Percentiles rank a stretch among this genome's conserved stretches.
These are phyloP conservation scores for Encephalitozoon cuniculi DNA, from an alignment of 371 early-diverging fungal species.

Conservation along the genomic window DNA sequence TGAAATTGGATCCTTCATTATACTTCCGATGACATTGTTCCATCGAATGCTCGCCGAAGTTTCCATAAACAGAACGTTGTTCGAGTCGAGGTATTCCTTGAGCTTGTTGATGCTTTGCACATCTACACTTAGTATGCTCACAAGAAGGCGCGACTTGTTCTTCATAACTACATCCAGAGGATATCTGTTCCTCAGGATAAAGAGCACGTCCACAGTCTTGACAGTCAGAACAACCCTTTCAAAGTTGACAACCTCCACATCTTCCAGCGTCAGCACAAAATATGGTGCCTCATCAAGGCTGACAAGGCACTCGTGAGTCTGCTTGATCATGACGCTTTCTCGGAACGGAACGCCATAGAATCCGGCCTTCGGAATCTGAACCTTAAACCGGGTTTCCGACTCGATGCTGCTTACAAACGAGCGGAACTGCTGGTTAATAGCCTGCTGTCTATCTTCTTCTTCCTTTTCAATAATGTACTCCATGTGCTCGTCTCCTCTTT, in stretches of 20 bases:
- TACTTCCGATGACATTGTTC: constrained; percentile 92
- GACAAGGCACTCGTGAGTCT: constrained; percentile 89
- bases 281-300: constrained; percentile 90
- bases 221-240: constrained; percentile 92
- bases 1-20: constrained; percentile 81
- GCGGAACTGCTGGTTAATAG: constrained; percentile 84
- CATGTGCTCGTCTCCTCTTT: constrained; percentile 74
- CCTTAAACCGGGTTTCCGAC: constrained; percentile 67
- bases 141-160: constrained; percentile 68
- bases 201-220: constrained; percentile 95
- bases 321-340: constrained; percentile 82
- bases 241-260: constrained; percentile 89
- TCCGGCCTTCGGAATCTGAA: constrained; percentile 81
- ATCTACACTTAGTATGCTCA: constrained; percentile 90
- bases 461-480: constrained; percentile 90
- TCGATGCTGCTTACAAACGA: constrained; percentile 79
- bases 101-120: constrained; percentile 81
- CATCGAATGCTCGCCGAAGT: constrained; percentile 92
- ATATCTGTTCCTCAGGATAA: constrained; percentile 77
- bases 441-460: constrained; percentile 84
- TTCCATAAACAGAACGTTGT: constrained; percentile 86
- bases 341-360: constrained; percentile 90
- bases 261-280: constrained; percentile 77
- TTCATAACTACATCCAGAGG: constrained; percentile 1
- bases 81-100: constrained; percentile 92